phyloP scores from a whole-genome alignment of 1,284 basidiomycete genomes.

The Cryptococcus sp. region DNA sequence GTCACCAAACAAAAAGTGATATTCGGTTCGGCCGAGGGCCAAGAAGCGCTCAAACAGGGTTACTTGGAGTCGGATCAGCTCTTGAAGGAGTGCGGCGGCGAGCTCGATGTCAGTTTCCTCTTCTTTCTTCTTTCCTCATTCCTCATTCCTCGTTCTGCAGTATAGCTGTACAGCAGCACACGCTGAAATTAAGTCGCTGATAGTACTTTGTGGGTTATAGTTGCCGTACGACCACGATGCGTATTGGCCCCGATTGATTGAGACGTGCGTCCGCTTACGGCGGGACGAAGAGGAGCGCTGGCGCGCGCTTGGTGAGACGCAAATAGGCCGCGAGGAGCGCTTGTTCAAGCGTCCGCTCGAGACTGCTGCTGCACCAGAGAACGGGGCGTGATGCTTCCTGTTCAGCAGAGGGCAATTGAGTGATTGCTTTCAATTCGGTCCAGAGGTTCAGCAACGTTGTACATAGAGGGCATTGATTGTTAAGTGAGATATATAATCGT shows the following conservation, averaged over 20 bases:
- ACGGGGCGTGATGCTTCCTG: too few species aligned
- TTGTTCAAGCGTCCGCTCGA: conserved; percentile 30
- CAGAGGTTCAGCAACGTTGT: too few species aligned
- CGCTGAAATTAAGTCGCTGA: too few species aligned
- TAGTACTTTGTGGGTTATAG: conserved; percentile 10
- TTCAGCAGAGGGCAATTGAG: too few species aligned
- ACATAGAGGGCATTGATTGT: too few species aligned
- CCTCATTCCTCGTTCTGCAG: too few species aligned
- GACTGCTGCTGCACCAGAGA: background rate
- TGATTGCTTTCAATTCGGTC: too few species aligned
- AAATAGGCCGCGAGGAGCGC: conserved; percentile 37
- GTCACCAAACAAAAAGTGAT: conserved; percentile 36
- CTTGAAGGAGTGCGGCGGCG: conserved; percentile 39
- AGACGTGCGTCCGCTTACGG: conserved; percentile 29
- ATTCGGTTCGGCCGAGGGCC: conserved; percentile 22
- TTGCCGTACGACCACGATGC: conserved; percentile 38
- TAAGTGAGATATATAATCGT: too few species aligned
- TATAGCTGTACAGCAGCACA: background rate
- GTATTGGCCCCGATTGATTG: conserved; percentile 39
- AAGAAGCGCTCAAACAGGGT: conserved; percentile 26
- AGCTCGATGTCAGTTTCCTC: conserved; percentile 31
- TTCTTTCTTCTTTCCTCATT: too few species aligned
- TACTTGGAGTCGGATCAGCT: conserved; percentile 24
- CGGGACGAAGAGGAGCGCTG: conserved; percentile 31
- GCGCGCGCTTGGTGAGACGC: conserved; percentile 25